phyloP scores from a whole-genome alignment of 495 filamentous ascomycete genomes.

The Tuber umbilicatum region DNA sequence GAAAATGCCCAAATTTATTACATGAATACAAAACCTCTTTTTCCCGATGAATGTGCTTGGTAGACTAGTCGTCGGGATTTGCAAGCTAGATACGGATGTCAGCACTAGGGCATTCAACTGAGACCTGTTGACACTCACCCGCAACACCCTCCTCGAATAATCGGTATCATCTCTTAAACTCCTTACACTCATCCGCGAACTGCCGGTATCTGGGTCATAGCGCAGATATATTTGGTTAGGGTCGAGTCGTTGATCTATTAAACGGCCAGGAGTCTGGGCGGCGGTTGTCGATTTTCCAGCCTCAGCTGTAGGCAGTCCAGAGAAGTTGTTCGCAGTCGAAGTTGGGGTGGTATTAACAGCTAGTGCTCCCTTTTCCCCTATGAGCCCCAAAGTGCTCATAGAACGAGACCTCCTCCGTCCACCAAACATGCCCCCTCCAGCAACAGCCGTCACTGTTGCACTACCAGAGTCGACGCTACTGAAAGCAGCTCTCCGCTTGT shows the following conservation, averaged over 20 bases:
- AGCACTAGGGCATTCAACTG: constrained; percentile 4
- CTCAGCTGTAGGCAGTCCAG: constrained; percentile 20
- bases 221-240: constrained; percentile 38
- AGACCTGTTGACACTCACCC: constrained; percentile 23
- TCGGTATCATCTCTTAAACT: constrained; percentile 41
- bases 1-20: constrained; percentile 37
- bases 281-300: constrained; percentile 17
- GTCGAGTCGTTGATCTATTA: constrained; percentile 40
- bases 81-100: constrained; percentile 31
- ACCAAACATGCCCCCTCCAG: constrained; percentile 32
- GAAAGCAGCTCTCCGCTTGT: constrained; percentile 16
- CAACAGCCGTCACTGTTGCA: constrained; percentile 21
- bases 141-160: constrained; percentile 39
- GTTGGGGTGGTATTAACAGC: constrained; percentile 16
- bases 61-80: constrained; percentile 38
- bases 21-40: constrained; percentile 28
- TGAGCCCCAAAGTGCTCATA: constrained; percentile 39
- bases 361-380: constrained; percentile 31
- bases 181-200: constrained; percentile 41
- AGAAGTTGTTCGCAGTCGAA: constrained; percentile 20
- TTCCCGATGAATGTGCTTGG: constrained; percentile 8
- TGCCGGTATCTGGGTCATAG: constrained; percentile 42
- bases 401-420: constrained; percentile 37
- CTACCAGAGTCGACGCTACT: constrained; percentile 12
- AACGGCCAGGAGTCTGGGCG: constrained; percentile 23